Percentiles rank a stretch among this genome's conserved stretches.
phyloP scores from a whole-genome alignment of 1,139 yeast species.

The Wickerhamiella infanticola region DNA sequence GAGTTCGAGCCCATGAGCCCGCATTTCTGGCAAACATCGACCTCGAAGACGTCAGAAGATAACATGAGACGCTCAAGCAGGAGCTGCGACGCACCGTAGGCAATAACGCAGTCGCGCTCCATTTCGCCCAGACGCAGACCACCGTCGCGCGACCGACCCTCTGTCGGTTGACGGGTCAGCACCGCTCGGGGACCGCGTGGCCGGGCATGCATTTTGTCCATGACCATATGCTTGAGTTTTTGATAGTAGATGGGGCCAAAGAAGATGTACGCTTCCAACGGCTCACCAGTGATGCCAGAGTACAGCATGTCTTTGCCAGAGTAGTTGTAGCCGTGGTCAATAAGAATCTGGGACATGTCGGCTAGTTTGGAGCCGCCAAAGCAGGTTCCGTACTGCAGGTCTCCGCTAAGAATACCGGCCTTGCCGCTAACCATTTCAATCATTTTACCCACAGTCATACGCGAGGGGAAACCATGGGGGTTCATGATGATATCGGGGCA shows the following conservation, averaged over 20 bases:
- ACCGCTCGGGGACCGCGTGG: slow-evolving; percentile 99
- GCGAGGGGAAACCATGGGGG: slow-evolving; percentile 98
- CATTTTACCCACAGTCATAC: slow-evolving; percentile 99
- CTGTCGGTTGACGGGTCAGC: slow-evolving; percentile 95
- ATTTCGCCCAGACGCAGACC: slow-evolving; percentile 97
- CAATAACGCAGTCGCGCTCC: slow-evolving; percentile 99
- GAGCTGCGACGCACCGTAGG: slow-evolving; percentile 95
- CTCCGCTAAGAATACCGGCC: slow-evolving; percentile 90
- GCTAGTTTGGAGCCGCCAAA: slow-evolving; percentile 93
- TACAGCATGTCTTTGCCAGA: slow-evolving; percentile 96
- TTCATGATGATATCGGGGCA: slow-evolving; percentile 95
- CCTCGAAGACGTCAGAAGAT: slow-evolving; percentile 95
- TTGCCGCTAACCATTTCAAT: slow-evolving; percentile 91
- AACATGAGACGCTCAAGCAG: slow-evolving; percentile 89
- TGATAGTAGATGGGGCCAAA: slow-evolving; percentile 98
- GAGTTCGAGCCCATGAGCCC: slow-evolving; percentile 97
- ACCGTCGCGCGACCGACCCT: slow-evolving; percentile 98
- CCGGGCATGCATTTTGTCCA: slow-evolving; percentile 99
- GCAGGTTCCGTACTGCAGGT: slow-evolving; percentile 91
- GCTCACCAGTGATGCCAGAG: slow-evolving; percentile 97
- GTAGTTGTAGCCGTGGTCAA: slow-evolving; percentile 83
- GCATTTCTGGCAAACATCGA: slow-evolving; percentile 84
- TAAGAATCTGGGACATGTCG: slow-evolving; percentile 87
- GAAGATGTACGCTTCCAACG: slow-evolving; percentile 91
- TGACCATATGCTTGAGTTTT: slow-evolving; percentile 95